These are phyloP conservation scores for Xylaria flabelliformis DNA, from an alignment of 495 filamentous ascomycete genomes.

Conservation along the genomic window DNA sequence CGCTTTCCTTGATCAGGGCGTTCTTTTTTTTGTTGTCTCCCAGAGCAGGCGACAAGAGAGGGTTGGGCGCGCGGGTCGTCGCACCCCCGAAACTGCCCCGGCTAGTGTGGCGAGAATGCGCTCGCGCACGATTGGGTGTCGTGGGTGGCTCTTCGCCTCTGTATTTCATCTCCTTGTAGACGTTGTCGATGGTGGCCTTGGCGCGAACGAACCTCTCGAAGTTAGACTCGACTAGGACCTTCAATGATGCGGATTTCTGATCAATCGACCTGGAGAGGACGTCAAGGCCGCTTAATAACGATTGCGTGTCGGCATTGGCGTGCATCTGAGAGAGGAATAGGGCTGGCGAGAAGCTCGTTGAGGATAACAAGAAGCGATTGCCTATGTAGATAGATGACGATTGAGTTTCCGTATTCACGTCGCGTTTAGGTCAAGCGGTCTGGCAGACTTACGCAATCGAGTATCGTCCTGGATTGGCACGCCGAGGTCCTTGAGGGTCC, in stretches of 20 bases:
- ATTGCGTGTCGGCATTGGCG: conserved; percentile 77
- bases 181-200: conserved; percentile 96
- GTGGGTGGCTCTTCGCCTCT: conserved; percentile 72
- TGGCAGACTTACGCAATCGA: conserved; percentile 66
- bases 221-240: conserved; percentile 94
- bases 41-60: conserved; percentile 41
- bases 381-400: conserved; percentile 53
- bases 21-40: conserved; percentile 75
- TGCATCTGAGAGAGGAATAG: conserved; percentile 93
- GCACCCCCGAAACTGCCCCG: conserved; percentile 67
- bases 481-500: conserved; percentile 74
- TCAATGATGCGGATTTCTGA: conserved; percentile 93
- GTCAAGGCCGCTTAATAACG: conserved; percentile 79
- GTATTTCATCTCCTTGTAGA: conserved; percentile 97
- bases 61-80: conserved; percentile 37
- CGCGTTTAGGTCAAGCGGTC: not conserved
- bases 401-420: conserved; percentile 12
- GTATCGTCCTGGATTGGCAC: conserved; percentile 85
- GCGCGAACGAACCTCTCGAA: conserved; percentile 97
- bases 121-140: conserved; percentile 45
- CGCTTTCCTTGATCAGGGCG: conserved; percentile 88
- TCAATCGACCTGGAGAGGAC: conserved; percentile 89
- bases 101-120: conserved; percentile 66
- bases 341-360: conserved; percentile 91
- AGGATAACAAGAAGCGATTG: conserved; percentile 92